Evolutionary conservation across 192 early-diverging fungal species (phyloP).

Genomic region (Chytriomyces sp.): DNA sequence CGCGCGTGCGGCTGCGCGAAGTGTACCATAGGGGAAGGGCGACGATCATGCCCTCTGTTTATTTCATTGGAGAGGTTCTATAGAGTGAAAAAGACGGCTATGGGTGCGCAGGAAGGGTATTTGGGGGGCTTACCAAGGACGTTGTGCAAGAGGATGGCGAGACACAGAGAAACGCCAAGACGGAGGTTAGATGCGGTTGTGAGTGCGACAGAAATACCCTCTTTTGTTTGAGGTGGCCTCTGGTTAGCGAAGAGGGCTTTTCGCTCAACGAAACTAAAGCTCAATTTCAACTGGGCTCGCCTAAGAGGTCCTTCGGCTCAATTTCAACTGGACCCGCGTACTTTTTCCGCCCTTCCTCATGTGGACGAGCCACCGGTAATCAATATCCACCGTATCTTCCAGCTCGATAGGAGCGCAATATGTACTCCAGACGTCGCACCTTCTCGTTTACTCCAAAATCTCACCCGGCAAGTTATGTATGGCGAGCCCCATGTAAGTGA

Average conservation of each 20-base stretch:
- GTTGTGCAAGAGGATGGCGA: slow-evolving; percentile 39
- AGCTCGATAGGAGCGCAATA: no score
- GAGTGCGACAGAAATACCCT: slow-evolving; percentile 31
- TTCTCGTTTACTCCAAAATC: not conserved
- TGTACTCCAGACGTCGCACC: no score
- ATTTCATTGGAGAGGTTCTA: no score
- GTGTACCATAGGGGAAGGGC: slow-evolving; percentile 32
- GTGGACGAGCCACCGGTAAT: no score
- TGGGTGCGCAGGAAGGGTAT: not conserved
- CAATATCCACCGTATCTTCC: no score
- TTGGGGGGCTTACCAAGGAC: slow-evolving; percentile 15
- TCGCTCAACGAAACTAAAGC: no score
- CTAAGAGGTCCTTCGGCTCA: no score
- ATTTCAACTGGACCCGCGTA: no score
- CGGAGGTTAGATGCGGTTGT: slow-evolving; percentile 23
- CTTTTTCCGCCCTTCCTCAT: no score
- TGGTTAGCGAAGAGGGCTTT: no score
- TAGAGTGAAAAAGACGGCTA: not conserved
- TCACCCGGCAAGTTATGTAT: slow-evolving; percentile 19
- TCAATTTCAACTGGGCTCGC: no score
- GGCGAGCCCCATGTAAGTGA: slow-evolving; percentile 33
- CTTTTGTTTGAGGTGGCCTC: not conserved
- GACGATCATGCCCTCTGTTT: slow-evolving; percentile 38
- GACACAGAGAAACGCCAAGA: slow-evolving; percentile 24
- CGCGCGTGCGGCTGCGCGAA: not conserved